Base-by-base conservation (phyloP, 768 basidiomycete genomes). In the Trametes cingulata region DNA sequence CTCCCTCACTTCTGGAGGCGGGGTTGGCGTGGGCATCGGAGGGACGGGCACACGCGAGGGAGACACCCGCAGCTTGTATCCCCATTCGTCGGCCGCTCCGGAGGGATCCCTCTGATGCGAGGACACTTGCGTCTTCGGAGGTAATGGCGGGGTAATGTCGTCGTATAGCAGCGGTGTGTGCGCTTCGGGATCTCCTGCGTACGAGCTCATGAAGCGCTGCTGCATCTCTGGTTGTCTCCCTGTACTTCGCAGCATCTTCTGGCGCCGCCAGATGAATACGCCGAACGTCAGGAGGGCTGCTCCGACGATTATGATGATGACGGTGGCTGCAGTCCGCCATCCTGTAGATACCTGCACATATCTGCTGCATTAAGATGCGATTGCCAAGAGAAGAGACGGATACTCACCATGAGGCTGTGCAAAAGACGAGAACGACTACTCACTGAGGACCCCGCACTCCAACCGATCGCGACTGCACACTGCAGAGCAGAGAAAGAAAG, bases 241-340 rank as follows among this genome's bases (percentile, higher is more conserved):
- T 10, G 25, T 10, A 24, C 51, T 42, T 10, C 55, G 61, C 17
- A 41, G 36, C 45, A 49, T 41, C 46, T 52, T 52, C 46, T 62
- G 61, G 2, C 61, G 41, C 19, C 55, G 61, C 45, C 56, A 62
- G 14, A 62, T 42, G 56, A 33, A 53, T 1, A 49, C 45, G 25
- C 19, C 51, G 20, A 62, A 49, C 10, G 61, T 62, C 27, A 62
- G 55, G 8, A 62, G 37, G n/a, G 61, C 55, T 4, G 61, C 61
- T 7, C 61, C 61, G 37, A 62, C 15, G 39, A 62, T 41, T 20
- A 62, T 62, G 29, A 62, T 27, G 19, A 62, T 62, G 50, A 62
- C 51, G 37, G 43, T 53, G 22, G 29, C 20, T 35, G 61, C 61
- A 42, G 61, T 62, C 43, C 61, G 50, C 61, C 61, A 62, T 57